Base-by-base conservation (phyloP, 1,139 yeast genomes). In the Candida sanyaensis region DNA sequence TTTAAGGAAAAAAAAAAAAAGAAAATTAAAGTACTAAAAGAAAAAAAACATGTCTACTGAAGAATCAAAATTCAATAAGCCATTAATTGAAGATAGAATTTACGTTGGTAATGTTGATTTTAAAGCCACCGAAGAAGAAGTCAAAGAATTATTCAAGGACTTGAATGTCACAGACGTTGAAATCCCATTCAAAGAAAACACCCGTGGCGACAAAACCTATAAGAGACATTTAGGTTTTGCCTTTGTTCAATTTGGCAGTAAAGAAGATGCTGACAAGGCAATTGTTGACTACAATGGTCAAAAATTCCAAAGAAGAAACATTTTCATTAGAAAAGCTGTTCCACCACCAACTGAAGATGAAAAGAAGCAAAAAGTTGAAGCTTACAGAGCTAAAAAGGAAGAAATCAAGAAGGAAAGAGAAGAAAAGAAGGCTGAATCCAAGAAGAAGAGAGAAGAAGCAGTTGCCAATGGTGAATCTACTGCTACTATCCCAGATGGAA, bases 31-130 rank as follows among this genome's bases (percentile, higher is more conserved):
- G 10, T n/a, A n/a, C n/a, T n/a, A n/a, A n/a, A n/a, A n/a, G n/a
- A n/a, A n/a, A n/a, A 21, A 11, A 23, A 44, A 26, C 37, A 47
- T 50, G 50, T 44, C 53, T 48, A 48, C 56, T 45, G 65, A 61
- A 55, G 54, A 50, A 47, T 44, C 55, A 34, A 51, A 50, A 47
- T 43, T 52, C 12, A 47, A 54, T 24, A 67, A 68, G 54, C 65
- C 65, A 46, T 58, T 65, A 43, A 69, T 73, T 59, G 75, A 69
- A 59, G 74, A 71, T 42, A 73, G 79, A 70, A 65, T 74, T 54
- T 78, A 77, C 57, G 69, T 83, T 49, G 78, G 81, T 48, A 81
- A 82, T 58, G 74, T 83, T 50, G 76, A 77, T 57, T 80, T 69
- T 60, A 62, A 69, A 34, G 77, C 84, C 33, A 75, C 79, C 26